Conservation (phyloP, 441 rosid species). For the Omphalea diandra region DNA sequence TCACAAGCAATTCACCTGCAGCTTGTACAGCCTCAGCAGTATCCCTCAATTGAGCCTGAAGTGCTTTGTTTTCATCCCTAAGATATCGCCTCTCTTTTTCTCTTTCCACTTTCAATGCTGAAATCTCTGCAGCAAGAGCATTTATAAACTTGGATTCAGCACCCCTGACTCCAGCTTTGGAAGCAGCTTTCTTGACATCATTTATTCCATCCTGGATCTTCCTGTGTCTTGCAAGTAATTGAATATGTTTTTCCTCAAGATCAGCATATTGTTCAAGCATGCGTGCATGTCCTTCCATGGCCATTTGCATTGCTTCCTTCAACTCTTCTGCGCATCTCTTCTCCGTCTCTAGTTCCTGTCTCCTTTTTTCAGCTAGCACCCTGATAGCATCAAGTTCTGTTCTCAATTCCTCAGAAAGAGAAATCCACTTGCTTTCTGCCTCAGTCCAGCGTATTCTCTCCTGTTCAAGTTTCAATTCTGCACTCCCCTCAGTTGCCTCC, state of each 20-base stretch:
- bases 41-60: constrained; percentile 85
- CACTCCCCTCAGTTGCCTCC: constrained; percentile 55
- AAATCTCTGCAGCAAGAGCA: constrained; percentile 90
- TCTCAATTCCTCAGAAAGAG: constrained; percentile 82
- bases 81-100: constrained; percentile 84
- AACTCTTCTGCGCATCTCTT: constrained; percentile 83
- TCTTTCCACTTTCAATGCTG: constrained; percentile 77
- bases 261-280: constrained; percentile 98
- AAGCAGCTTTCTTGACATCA: constrained; percentile 91
- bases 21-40: constrained; percentile 99
- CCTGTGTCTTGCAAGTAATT: constrained; percentile 87
- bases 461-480: constrained; percentile 58
- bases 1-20: constrained; percentile 90
- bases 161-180: constrained; percentile 91
- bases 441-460: constrained; percentile 74
- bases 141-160: constrained; percentile 93
- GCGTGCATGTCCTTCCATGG: constrained; percentile 93
- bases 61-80: constrained; percentile 88
- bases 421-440: constrained; percentile 94
- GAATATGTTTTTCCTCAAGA: constrained; percentile 93
- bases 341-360: constrained; percentile 77
- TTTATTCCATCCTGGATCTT: constrained; percentile 90
- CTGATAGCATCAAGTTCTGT: constrained; percentile 66
- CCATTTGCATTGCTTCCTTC: constrained; percentile 92
- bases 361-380: constrained; percentile 51